A percentile compares a stretch with the other conserved stretches of the same genome.
These are phyloP conservation scores for Gonapodya sp. DNA, from an alignment of 192 early-diverging fungal genomes.

Conservation along the genomic window DNA sequence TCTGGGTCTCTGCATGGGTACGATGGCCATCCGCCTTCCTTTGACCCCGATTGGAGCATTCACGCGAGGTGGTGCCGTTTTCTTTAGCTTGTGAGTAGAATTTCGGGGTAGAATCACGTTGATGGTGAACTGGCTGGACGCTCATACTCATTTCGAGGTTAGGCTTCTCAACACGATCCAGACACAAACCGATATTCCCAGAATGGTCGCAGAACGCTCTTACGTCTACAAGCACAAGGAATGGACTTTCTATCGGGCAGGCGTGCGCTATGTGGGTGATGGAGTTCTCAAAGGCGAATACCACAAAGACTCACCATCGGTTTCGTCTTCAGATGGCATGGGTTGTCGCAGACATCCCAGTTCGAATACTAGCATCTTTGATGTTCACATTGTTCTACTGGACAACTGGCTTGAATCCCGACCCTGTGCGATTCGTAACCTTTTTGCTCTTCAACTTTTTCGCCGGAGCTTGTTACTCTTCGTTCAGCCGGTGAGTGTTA, in stretches of 20 bases:
- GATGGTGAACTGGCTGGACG: too few species aligned
- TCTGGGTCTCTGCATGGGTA: constrained; percentile 46
- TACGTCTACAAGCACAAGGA: constrained; percentile 1
- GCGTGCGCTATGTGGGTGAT: background rate
- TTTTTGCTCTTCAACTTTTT: background rate
- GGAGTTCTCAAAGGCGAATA: too few species aligned
- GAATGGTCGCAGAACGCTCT: background rate
- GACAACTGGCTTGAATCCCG: background rate
- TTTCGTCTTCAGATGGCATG: background rate
- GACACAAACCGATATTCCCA: background rate
- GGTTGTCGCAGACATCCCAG: background rate
- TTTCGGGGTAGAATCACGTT: too few species aligned
- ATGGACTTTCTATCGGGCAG: constrained; percentile 23
- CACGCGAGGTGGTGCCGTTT: constrained; percentile 44
- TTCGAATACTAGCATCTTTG: background rate
- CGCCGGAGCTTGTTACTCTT: background rate
- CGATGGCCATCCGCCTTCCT: constrained; percentile 56
- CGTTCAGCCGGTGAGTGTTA: background rate
- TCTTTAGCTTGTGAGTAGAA: background rate
- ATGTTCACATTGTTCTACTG: background rate
- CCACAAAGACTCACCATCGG: too few species aligned
- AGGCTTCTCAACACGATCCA: constrained; percentile 28
- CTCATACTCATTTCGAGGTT: too few species aligned
- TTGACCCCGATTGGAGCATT: constrained; percentile 52
- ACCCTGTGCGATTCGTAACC: background rate